Evolutionary conservation across 2,329 filamentous ascomycete genomes (phyloP).

Genomic region (Chaetomium olivaceum): DNA sequence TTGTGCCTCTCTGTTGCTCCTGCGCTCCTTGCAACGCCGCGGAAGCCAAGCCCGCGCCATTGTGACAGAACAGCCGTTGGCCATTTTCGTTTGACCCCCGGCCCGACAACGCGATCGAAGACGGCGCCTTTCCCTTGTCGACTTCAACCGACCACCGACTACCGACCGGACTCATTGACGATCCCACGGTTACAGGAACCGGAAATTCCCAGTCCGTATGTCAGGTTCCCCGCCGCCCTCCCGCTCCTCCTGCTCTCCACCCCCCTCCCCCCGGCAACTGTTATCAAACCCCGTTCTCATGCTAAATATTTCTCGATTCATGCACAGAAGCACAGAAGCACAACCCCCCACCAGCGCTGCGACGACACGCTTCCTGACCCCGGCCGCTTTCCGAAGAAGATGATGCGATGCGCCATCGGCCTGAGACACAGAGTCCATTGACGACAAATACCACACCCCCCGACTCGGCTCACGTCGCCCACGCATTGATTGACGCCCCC

Average conservation of each 20-base stretch:
- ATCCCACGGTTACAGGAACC: slow-evolving; percentile 17
- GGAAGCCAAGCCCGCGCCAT: slow-evolving; percentile 13
- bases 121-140: neutral
- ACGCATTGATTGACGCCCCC: slow-evolving; percentile 30
- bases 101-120: slow-evolving; percentile 18
- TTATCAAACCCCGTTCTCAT: slow-evolving; percentile 27
- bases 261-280: slow-evolving; percentile 13
- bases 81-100: slow-evolving; percentile 14
- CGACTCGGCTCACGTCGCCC: slow-evolving; percentile 25
- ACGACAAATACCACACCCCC: slow-evolving; percentile 38
- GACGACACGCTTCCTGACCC: slow-evolving; percentile 22
- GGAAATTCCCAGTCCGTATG: slow-evolving; percentile 22
- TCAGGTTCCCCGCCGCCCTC: slow-evolving; percentile 15
- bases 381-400: slow-evolving; percentile 35
- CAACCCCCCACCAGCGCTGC: slow-evolving; percentile 22
- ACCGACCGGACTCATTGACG: slow-evolving; percentile 15
- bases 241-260: slow-evolving; percentile 9
- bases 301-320: slow-evolving; percentile 34
- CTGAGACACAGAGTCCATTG: slow-evolving; percentile 45
- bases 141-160: neutral
- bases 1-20: slow-evolving; percentile 9
- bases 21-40: slow-evolving; percentile 10
- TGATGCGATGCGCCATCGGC: slow-evolving; percentile 45
- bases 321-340: slow-evolving; percentile 37
- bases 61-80: slow-evolving; percentile 13